Evolutionary conservation across 2,329 filamentous ascomycete genomes (phyloP), one percentile per base, ranked within the genome.

Genomic region (Celoporthe dispersa): DNA sequence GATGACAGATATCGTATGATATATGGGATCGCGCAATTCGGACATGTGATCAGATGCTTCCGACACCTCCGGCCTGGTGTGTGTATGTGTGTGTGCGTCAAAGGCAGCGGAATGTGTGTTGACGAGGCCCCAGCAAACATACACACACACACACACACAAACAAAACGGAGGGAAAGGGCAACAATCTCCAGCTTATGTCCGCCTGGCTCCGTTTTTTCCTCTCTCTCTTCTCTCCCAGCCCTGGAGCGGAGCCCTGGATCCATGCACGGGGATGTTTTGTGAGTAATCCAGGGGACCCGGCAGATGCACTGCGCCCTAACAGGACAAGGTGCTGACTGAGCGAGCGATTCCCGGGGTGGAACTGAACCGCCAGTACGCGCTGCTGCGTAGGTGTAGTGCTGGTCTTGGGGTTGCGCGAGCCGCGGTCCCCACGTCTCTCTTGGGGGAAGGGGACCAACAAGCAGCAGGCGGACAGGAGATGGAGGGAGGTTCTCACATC

Each of bases 271-370:
- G 44, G 25, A 57, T 57, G 28, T 57, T 57, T 57, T 57, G 53
- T 31, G 53, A 57, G 53, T 57, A 57, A 57, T 31, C 35, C 70
- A 28, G 44, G 66, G 44, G 25, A 7, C 51, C 51, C 37, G 33
- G 64, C 51, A 57, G 64, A 39, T 61, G 62, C 65, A 57, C 55
- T n/a, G 41, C 65, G 65, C 55, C 59, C 67, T 66, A 67, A 64
- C 67, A 39, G 64, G 55, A 70, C 68, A 71, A 70, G 70, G 70
- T 71, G 70, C 68, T 71, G 70, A 71, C 70, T 64, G 64, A 70
- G 61, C 69, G n/a, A 33, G 69, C 57, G 35, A 31, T 51, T 41
- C 31, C 66, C 64, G 55, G 41, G 37, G 39, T 48, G 44, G 44
- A 48, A 44, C 41, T 44, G 41, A n/a, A n/a, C n/a, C 22, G 41